These are phyloP conservation scores for Phytophthora aleatoria DNA, from an alignment of 352 stramenopile genomes.

Conservation along the genomic window DNA sequence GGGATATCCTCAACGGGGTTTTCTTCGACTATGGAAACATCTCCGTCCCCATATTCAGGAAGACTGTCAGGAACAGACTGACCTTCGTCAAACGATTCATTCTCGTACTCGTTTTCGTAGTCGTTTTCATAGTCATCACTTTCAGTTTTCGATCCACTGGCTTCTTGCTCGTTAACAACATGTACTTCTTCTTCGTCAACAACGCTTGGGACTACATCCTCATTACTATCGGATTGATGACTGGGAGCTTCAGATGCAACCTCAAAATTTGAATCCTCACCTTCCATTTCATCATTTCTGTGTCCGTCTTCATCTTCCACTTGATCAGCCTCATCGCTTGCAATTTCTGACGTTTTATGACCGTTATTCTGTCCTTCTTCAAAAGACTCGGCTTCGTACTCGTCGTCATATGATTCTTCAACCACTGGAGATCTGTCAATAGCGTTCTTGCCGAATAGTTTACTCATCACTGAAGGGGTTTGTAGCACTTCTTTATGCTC, in stretches of 20 bases:
- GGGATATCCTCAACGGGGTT: no score
- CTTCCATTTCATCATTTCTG: slow-evolving; percentile 2
- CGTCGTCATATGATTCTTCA: slow-evolving; percentile 24
- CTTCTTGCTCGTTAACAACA: slow-evolving; percentile 8
- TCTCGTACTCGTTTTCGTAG: slow-evolving; percentile 44
- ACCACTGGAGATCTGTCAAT: slow-evolving; percentile 10
- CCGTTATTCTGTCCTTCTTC: slow-evolving; percentile 25
- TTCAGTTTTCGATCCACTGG: slow-evolving; percentile 2
- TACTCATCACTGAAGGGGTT: slow-evolving; percentile 15
- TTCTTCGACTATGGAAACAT: no score
- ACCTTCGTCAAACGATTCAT: slow-evolving; percentile 54
- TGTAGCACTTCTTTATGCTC: neutral
- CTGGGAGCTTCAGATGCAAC: slow-evolving; percentile 20
- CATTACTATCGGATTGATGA: slow-evolving; percentile 3
- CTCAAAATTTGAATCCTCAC: slow-evolving; percentile 10
- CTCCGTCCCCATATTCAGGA: no score
- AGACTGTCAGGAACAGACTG: slow-evolving; percentile 8
- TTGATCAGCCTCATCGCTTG: slow-evolving; percentile 7
- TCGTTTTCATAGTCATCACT: neutral
- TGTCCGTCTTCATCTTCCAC: slow-evolving; percentile 11
- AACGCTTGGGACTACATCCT: slow-evolving; percentile 6
- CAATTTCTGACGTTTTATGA: slow-evolving; percentile 14
- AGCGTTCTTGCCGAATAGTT: slow-evolving; percentile 17
- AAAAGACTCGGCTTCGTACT: slow-evolving; percentile 50
- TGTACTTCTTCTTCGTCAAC: slow-evolving; percentile 16